Evolutionary conservation across 306 rosid genomes (phyloP), one percentile per base, ranked within the genome.

Genomic region (Gastrolobium bilobum): DNA sequence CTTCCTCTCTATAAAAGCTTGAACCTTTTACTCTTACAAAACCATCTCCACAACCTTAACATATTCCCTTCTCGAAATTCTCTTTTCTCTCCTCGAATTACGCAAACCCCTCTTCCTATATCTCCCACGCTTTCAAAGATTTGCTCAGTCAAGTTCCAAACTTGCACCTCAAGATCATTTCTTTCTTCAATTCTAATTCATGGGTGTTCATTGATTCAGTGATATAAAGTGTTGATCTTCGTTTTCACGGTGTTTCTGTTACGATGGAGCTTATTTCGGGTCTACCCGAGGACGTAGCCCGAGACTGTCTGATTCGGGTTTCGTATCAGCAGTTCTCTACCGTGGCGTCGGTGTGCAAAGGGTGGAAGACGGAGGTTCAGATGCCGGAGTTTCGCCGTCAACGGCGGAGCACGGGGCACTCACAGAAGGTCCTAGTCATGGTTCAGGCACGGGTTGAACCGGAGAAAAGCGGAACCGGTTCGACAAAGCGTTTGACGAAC

Each of bases 191-290:
- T 79, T 58, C 46, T 6, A 58, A 33, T 26, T 68, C 1, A 48
- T 59, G 77, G 82, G 77, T 69, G 6, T 66, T 53, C 56, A 0
- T 4, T 66, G 14, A 33, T 53, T 66, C 57, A 31, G 20, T n/a
- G 3, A 62, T 0, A 37, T 1, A 2, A 42, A 6, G 10, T n/a
- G 0, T 31, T 39, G 0, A 40, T 13, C 38, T 80, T 68, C 77
- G 58, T 38, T 29, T 8, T 13, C 14, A 0, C 11, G 43, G 0
- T 8, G 26, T 15, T 10, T 56, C 30, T 44, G 1, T 3, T 10
- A 59, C 1, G 0, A 92, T 90, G 96, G 97, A 83, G 33, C 50
- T 92, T 48, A 89, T 90, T 89, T 77, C 95, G 9, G 92, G 89
- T 72, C 76, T 93, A 20, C 97, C 98, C 0, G 88, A 90, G 5